Percentiles rank a stretch among this genome's conserved stretches.
These are phyloP conservation scores for Isatis lusitanica DNA, from an alignment of 441 rosid genomes.

Conservation along the genomic window DNA sequence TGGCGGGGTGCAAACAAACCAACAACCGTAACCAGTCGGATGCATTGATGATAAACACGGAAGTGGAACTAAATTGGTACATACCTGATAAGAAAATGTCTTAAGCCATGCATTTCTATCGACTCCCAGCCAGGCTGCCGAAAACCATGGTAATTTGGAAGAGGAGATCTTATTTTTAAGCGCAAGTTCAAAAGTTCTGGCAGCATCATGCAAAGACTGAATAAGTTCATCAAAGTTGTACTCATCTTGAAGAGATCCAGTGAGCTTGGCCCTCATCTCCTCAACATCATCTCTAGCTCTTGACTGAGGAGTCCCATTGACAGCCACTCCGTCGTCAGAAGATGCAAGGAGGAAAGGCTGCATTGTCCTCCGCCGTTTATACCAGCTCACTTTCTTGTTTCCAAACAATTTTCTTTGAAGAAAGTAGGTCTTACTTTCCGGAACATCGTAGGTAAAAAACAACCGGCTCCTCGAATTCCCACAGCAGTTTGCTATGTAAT, in stretches of 20 bases:
- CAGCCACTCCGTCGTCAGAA: constrained; percentile 76
- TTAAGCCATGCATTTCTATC: constrained; percentile 91
- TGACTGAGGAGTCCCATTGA: constrained; percentile 61
- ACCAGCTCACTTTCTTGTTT: constrained; percentile 36
- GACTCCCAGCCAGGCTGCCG: constrained; percentile 85
- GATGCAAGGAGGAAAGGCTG: constrained; percentile 52
- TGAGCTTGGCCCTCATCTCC: constrained; percentile 69
- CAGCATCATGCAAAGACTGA: constrained; percentile 86
- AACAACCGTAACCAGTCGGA: not conserved
- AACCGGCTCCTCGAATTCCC: constrained; percentile 49
- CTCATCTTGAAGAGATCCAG: constrained; percentile 66
- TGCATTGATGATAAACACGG: not conserved
- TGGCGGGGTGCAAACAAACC: not conserved
- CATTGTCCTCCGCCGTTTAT: constrained; percentile 44
- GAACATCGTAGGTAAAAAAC: constrained; percentile 39
- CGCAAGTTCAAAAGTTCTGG: constrained; percentile 85
- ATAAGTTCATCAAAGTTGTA: constrained; percentile 76
- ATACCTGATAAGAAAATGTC: constrained; percentile 92
- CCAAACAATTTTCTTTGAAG: constrained; percentile 31
- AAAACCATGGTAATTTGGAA: constrained; percentile 77
- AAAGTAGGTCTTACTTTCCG: constrained; percentile 33
- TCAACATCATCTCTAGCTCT: constrained; percentile 59
- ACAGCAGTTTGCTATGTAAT: constrained; percentile 47
- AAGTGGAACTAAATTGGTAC: constrained; percentile 14
- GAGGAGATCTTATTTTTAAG: constrained; percentile 59